Base-by-base conservation (phyloP, 177 flowering plant species). In the Vitis hybrid region DNA sequence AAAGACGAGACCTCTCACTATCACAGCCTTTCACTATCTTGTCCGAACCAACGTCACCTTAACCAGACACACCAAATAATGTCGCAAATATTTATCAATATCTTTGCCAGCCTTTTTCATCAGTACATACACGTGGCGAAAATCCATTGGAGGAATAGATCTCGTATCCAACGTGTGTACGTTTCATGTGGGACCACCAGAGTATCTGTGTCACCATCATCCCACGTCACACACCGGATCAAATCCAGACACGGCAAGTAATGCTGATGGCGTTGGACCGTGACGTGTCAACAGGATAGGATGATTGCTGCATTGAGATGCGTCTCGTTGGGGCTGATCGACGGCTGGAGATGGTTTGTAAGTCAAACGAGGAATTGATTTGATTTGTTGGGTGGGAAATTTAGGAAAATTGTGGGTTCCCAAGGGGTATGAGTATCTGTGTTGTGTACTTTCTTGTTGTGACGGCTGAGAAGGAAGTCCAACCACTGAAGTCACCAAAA, bases 21-120 rank as follows among this genome's bases (percentile, higher is more conserved):
- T 75, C 74, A 10, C 22, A 18, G 68, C 61, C 59, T 66, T 49
- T 71, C 74, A 18, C 48, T 65, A 63, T 71, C 69, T 16, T 49
- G 70, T 68, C 75, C 57, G 66, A 65, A 34, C 76, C 50, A 68
- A 76, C 76, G 78, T 68, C 73, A 76, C 64, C 79, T 76, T 68
- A 71, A 68, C 67, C 72, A 14, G 72, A 76, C 70, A 68, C 65
- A 49, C 45, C 45, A 50, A 53, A 65, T 61, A 56, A 72, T 71
- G 74, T 57, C 20, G 2, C n/a, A 26, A 39, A 58, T 8, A 8
- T 67, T 71, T 67, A 12, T 31, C 69, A 76, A 68, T 59, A 64
- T 71, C 71, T 59, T 67, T 57, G 3, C 5, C 79, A 64, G 51
- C 55, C 19, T 59, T 72, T 14, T 61, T 5, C 39, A 50, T 16